Evolutionary conservation across 495 filamentous ascomycete genomes (phyloP).

Genomic region (Lepidopterella palustris): DNA sequence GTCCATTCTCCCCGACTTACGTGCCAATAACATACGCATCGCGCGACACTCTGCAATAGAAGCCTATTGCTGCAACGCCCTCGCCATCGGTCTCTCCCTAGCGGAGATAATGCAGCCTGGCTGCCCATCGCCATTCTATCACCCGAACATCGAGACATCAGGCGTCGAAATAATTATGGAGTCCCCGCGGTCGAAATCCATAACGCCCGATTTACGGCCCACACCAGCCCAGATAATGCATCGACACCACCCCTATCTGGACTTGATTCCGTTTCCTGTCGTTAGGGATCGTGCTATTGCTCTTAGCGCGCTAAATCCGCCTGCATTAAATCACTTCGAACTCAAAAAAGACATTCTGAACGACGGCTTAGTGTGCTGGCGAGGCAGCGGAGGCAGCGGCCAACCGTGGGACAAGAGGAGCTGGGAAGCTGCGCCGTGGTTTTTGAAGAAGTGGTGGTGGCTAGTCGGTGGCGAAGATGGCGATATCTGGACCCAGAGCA

Average conservation of each 20-base stretch:
- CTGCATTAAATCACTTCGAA: background rate
- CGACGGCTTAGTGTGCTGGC: background rate
- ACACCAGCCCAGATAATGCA: background rate
- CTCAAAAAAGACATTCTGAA: background rate
- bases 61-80: background rate
- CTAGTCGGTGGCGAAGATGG: background rate
- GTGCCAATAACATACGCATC: background rate
- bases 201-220: background rate
- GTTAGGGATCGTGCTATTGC: background rate
- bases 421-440: background rate
- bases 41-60: background rate
- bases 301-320: background rate
- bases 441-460: background rate
- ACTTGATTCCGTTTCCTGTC: background rate
- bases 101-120: background rate
- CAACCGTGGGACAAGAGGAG: background rate
- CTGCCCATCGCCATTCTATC: background rate
- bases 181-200: background rate
- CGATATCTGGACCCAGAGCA: background rate
- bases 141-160: background rate
- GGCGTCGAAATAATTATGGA: background rate
- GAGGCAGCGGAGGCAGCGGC: background rate
- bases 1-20: background rate
- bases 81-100: background rate
- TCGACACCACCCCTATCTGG: background rate